A percentile compares a stretch with the other conserved stretches of the same genome.
Conservation (phyloP, 2,329 filamentous ascomycete species). For the Xylaria sp. region DNA sequence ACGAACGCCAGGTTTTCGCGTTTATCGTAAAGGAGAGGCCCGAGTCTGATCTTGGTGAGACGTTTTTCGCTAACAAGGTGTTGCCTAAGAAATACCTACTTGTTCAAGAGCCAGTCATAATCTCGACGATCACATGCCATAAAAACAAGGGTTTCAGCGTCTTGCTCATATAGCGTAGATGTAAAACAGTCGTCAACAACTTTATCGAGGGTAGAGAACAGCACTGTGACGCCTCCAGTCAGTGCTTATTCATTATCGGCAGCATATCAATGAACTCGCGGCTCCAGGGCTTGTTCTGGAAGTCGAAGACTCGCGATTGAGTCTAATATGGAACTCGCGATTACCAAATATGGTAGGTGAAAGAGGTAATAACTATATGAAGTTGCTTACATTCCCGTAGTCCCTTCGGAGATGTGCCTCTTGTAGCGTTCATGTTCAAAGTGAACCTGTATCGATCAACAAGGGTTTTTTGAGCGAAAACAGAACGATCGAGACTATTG, state of each 20-base stretch:
- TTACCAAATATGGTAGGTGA: too few species aligned
- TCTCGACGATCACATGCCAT: constrained; percentile 8
- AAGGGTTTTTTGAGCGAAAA: constrained; percentile 6
- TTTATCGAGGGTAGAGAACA: constrained; percentile 2
- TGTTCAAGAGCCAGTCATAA: constrained; percentile 13
- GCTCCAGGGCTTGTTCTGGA: too few species aligned
- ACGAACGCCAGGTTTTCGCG: constrained; percentile 9
- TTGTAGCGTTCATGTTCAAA: neutral
- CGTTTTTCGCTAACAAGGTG: neutral
- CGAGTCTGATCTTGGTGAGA: constrained; percentile 9
- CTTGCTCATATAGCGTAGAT: constrained; percentile 11
- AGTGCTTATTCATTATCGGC: too few species aligned
- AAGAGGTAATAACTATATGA: too few species aligned
- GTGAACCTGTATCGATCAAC: constrained; percentile 9
- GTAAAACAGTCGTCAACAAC: constrained; percentile 8
- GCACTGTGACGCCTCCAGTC: too few species aligned
- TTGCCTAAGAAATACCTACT: constrained; percentile 2
- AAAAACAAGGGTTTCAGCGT: constrained; percentile 12
- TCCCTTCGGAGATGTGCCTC: neutral
- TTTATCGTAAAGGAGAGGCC: constrained; percentile 3
- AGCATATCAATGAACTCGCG: too few species aligned
- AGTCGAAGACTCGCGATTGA: too few species aligned
- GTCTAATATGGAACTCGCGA: too few species aligned
- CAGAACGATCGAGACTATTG: constrained; percentile 8
- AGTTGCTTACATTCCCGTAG: neutral